Conservation (phyloP, 306 rosid species). For the Cercis canadensis region DNA sequence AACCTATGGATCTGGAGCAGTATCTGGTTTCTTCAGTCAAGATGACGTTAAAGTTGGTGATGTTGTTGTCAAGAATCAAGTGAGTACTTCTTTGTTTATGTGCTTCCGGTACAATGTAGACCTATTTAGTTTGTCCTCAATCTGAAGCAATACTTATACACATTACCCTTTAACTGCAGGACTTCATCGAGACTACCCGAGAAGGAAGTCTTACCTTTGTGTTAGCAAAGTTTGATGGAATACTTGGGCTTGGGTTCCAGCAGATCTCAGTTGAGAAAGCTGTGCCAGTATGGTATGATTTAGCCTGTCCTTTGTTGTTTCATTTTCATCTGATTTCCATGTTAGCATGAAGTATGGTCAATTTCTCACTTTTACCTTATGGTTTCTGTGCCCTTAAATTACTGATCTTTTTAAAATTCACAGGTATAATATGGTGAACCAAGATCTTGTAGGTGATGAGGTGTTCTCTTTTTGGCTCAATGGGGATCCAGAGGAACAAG, state of each 20-base stretch:
- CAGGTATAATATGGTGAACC: slow-evolving; percentile 82
- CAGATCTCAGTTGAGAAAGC: slow-evolving; percentile 77
- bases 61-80: slow-evolving; percentile 74
- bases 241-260: slow-evolving; percentile 93
- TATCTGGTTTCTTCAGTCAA: slow-evolving; percentile 86
- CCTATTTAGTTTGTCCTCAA: slow-evolving; percentile 5
- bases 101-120: slow-evolving; percentile 11
- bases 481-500: slow-evolving; percentile 54
- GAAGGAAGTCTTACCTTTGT: slow-evolving; percentile 80
- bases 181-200: slow-evolving; percentile 79
- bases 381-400: slow-evolving; percentile 20
- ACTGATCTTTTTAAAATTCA: slow-evolving; percentile 34
- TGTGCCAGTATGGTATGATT: slow-evolving; percentile 77
- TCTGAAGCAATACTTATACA: slow-evolving; percentile 26
- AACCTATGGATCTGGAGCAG: slow-evolving; percentile 75
- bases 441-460: slow-evolving; percentile 64
- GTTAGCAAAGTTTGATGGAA: slow-evolving; percentile 78
- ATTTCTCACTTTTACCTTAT: slow-evolving; percentile 10
- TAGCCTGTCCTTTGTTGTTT: slow-evolving; percentile 16
- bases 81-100: slow-evolving; percentile 26
- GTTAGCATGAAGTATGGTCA: slow-evolving; percentile 1
- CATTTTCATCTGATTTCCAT: slow-evolving; percentile 20
- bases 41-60: slow-evolving; percentile 79
- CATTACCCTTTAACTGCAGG: slow-evolving; percentile 52
- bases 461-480: slow-evolving; percentile 94